Percentiles rank a stretch among this genome's conserved stretches.
These are phyloP conservation scores for Artomyces pyxidatus DNA, from an alignment of 768 basidiomycete genomes.

Conservation along the genomic window DNA sequence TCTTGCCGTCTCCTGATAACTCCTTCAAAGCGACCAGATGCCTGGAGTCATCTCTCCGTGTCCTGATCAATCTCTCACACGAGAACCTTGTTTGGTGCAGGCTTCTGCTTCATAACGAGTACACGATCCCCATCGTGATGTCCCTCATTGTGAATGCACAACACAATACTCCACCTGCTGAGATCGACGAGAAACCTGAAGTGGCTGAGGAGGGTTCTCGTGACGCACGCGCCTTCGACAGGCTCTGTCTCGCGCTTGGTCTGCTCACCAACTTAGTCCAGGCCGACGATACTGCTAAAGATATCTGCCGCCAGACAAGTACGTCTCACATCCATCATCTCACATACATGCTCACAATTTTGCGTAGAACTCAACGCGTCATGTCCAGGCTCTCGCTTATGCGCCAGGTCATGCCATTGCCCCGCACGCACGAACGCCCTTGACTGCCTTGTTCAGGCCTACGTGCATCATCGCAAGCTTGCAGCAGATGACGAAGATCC, in stretches of 20 bases:
- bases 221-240: constrained; percentile 47
- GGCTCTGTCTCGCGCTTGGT: constrained; percentile 66
- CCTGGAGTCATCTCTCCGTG: constrained; percentile 50
- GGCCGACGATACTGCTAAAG: constrained; percentile 39
- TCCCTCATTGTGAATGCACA: constrained; percentile 35
- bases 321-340: constrained; percentile 20
- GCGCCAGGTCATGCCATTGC: constrained; percentile 49
- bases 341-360: background rate
- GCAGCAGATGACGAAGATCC: constrained; percentile 21
- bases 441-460: constrained; percentile 43
- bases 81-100: constrained; percentile 48
- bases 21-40: constrained; percentile 34
- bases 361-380: constrained; percentile 39
- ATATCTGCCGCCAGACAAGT: constrained; percentile 42
- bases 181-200: constrained; percentile 12
- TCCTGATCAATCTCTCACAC: constrained; percentile 68
- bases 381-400: constrained; percentile 44
- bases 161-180: constrained; percentile 18
- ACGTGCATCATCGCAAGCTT: constrained; percentile 30
- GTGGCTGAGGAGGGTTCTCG: constrained; percentile 10
- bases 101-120: constrained; percentile 39
- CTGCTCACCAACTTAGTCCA: constrained; percentile 73
- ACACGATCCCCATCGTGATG: constrained; percentile 39
- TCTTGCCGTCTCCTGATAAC: constrained; percentile 4
- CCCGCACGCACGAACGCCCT: constrained; percentile 35